A percentile compares a stretch with the other conserved stretches of the same genome.
Conservation (phyloP, 129 eudicot genomes). For the Lonicera japonica region DNA sequence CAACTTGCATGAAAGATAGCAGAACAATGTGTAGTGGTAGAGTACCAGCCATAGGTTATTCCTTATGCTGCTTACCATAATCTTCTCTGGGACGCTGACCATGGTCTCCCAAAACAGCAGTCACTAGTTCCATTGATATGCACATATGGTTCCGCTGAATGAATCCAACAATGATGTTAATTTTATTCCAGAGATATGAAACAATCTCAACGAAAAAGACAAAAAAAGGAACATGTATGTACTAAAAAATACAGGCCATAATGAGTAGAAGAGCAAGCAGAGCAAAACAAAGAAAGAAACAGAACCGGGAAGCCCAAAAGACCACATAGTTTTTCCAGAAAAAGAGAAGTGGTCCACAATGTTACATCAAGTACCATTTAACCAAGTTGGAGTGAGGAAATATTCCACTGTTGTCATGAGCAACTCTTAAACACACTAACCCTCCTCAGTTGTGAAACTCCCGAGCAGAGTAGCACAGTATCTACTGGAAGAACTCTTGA, state of each 20-base stretch:
- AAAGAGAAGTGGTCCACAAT: neutral
- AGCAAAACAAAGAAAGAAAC: neutral
- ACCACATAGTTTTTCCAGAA: neutral
- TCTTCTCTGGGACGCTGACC: constrained; percentile 94
- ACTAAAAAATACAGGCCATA: neutral
- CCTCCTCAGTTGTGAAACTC: neutral
- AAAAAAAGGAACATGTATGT: neutral
- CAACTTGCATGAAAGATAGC: no score
- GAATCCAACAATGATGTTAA: neutral
- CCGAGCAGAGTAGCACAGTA: no score
- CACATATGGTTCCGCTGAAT: constrained; percentile 70
- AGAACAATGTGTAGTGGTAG: no score
- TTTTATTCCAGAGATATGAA: constrained; percentile 7
- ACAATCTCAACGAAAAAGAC: no score
- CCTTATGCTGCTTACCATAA: constrained; percentile 53
- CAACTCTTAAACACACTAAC: neutral
- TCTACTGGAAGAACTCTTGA: no score
- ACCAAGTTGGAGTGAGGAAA: neutral
- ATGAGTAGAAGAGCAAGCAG: neutral
- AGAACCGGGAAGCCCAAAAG: neutral
- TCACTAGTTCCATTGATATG: constrained; percentile 92
- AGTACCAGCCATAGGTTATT: no score
- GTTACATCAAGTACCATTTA: neutral
- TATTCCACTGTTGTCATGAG: neutral
- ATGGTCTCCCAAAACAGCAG: constrained; percentile 98